Evolutionary conservation across 2,329 filamentous ascomycete genomes (phyloP), one percentile per base, ranked within the genome.

Genomic region (Tolypocladium album): DNA sequence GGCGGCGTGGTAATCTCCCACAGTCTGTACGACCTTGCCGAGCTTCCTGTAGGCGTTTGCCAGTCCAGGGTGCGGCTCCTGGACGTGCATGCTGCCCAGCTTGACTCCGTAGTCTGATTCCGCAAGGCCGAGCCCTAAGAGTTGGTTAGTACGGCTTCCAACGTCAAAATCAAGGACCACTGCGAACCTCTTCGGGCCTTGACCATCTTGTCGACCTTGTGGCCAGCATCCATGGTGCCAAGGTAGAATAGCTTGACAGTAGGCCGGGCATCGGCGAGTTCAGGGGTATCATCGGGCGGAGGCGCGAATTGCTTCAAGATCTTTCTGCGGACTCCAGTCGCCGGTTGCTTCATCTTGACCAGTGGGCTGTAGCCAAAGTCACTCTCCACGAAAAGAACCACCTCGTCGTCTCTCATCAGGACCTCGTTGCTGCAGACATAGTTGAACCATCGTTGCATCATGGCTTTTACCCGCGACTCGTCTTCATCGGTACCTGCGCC

Each of bases 331-430:
- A 99, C 91, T 52, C 94, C 94, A 1, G 94, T 99, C 11, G 94
- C 94, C 27, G 94, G 94, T 74, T 99, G 94, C 79, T 95, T 96
- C 82, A 92, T 91, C 73, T 93, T 88, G 55, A 97, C 88, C 69
- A 97, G 89, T 1, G 94, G 94, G 69, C 92, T 97, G 75, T 99
- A 99, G 47, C 94, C 94, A 73, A 97, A 97, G 73, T 99, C 94
- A 71, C 91, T 96, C 76, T 99, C 94, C n/a, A 99, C 92, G 68
- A 99, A 99, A 62, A 97, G 87, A 6, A 97, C 86, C 86, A 97
- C 93, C 76, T 99, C 94, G 63, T 97, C 93, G 71, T 99, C 94
- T 63, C 89, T 86, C 80, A 96, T 96, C 9, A 99, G 83, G 1
- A 95, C 87, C 42, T 97, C 92, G 67, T 94, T 97, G 68, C 84